Percentiles rank a stretch among this genome's conserved stretches.
Conservation (phyloP, 768 basidiomycete species). For the Cytidiella melzeri region DNA sequence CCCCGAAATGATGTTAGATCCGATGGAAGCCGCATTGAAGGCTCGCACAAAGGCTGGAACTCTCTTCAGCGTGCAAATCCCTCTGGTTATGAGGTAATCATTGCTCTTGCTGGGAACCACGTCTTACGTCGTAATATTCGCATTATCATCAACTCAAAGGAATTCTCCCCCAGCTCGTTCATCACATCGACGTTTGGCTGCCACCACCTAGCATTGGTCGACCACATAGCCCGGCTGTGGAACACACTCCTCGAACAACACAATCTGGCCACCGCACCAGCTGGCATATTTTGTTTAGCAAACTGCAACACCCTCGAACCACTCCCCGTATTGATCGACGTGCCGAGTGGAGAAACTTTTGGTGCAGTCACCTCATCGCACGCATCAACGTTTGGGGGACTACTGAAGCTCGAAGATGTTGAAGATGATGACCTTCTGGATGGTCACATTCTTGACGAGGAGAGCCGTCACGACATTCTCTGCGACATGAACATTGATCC, state of each 20-base stretch:
- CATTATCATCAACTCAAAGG: constrained; percentile 2
- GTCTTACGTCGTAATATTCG: constrained; percentile 19
- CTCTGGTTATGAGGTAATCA: constrained; percentile 18
- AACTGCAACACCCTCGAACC: not conserved
- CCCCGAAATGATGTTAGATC: constrained; percentile 15
- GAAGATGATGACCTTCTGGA: not conserved
- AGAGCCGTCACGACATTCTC: not conserved
- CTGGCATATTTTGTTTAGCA: too few relatives aligned
- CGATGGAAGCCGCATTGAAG: constrained; percentile 25
- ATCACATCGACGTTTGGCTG: constrained; percentile 16
- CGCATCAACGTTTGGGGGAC: not conserved
- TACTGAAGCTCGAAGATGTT: not conserved
- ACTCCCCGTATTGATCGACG: not conserved
- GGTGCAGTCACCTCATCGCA: constrained; percentile 2
- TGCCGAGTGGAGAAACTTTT: constrained; percentile 12
- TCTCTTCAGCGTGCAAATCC: constrained; percentile 14
- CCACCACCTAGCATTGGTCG: constrained; percentile 20
- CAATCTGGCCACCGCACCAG: not conserved
- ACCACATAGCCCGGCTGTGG: constrained; percentile 14
- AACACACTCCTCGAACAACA: constrained; percentile 6
- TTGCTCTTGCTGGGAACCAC: constrained; percentile 15
- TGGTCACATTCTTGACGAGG: not conserved
- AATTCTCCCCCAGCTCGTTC: constrained; percentile 3
- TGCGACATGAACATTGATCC: not conserved
- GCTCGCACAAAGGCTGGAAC: constrained; percentile 26